Evolutionary conservation across 345 rosid genomes (phyloP).

Genomic region (rapeseed (Brassica napus)): Da-Ae NC_063446.1:597501-598000

Average conservation of each 20-base stretch:
- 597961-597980: neutral
- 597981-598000: neutral
- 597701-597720: too few relatives aligned
- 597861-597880: neutral
- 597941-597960: neutral
- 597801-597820: neutral
- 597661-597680: too few relatives aligned
- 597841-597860: neutral
- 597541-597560: constrained; percentile 51
- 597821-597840: neutral
- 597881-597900: neutral
- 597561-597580: constrained; percentile 39
- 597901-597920: neutral
- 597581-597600: neutral
- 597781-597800: neutral
- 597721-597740: too few relatives aligned
- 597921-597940: neutral
- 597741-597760: too few relatives aligned
- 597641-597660: neutral
- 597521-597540: constrained; percentile 45
- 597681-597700: too few relatives aligned
- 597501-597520: constrained; percentile 45
- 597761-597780: too few relatives aligned
- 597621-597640: neutral
- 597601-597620: neutral